These are phyloP conservation scores for Balansia obtecta DNA, from an alignment of 2,329 filamentous ascomycete genomes.

Conservation along the genomic window DNA sequence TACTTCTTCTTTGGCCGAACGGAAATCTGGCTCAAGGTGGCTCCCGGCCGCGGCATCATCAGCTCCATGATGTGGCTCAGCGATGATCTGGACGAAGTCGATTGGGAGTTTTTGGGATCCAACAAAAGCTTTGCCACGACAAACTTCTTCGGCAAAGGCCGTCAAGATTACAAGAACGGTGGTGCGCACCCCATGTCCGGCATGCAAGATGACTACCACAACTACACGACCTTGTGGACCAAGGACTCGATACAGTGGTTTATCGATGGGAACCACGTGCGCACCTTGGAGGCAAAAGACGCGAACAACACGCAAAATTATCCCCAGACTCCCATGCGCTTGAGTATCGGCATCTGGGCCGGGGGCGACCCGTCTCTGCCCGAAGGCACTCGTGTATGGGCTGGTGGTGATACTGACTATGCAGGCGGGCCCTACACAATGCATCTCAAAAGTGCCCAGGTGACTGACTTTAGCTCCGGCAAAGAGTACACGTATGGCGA, in stretches of 20 bases:
- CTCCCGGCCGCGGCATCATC: slow-evolving; percentile 63
- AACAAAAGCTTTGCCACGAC: slow-evolving; percentile 51
- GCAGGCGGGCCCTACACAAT: slow-evolving; percentile 56
- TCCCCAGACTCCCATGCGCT: slow-evolving; percentile 65
- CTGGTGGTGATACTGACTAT: slow-evolving; percentile 58
- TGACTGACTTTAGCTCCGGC: slow-evolving; percentile 48
- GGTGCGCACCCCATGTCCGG: slow-evolving; percentile 42
- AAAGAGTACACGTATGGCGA: slow-evolving; percentile 56
- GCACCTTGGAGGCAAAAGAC: slow-evolving; percentile 48
- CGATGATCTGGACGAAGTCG: slow-evolving; percentile 76
- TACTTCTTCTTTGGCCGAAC: slow-evolving; percentile 80
- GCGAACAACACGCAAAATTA: slow-evolving; percentile 51
- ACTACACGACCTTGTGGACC: slow-evolving; percentile 68
- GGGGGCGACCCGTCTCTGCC: slow-evolving; percentile 44
- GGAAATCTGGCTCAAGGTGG: slow-evolving; percentile 66
- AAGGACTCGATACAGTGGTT: slow-evolving; percentile 52
- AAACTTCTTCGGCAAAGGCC: slow-evolving; percentile 73
- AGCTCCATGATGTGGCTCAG: slow-evolving; percentile 75
- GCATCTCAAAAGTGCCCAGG: slow-evolving; percentile 49
- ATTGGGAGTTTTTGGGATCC: slow-evolving; percentile 71
- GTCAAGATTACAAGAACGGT: slow-evolving; percentile 49
- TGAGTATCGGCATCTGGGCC: slow-evolving; percentile 56
- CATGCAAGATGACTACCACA: slow-evolving; percentile 53
- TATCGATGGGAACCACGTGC: slow-evolving; percentile 55
- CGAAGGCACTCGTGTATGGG: slow-evolving; percentile 52